Evolutionary conservation across 108 stramenopile genomes (phyloP).

Genomic region (Skeletonema marinoi): DNA sequence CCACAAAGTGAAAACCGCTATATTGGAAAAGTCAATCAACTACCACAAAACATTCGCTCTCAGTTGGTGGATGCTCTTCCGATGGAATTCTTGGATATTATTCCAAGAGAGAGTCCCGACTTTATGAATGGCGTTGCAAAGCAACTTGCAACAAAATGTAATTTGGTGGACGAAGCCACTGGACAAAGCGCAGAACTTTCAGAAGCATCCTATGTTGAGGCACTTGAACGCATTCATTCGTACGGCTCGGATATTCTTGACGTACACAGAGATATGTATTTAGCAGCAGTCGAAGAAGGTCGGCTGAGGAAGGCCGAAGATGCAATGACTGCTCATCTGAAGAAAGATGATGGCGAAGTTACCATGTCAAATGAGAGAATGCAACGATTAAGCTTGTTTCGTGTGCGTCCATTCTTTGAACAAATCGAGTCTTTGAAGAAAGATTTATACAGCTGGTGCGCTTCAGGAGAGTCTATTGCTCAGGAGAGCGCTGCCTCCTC

Average conservation of each 20-base stretch:
- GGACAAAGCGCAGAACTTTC: conserved; percentile 11
- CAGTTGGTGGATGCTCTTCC: conserved; percentile 64
- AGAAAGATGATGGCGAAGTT: conserved; percentile 9
- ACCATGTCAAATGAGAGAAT: conserved; percentile 72
- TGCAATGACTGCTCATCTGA: conserved; percentile 76
- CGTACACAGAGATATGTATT: conserved; percentile 84
- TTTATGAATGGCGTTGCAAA: conserved; percentile 40
- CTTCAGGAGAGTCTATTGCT: conserved; percentile 26
- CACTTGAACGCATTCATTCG: conserved; percentile 55
- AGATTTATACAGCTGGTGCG: conserved; percentile 57
- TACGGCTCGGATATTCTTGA: conserved; percentile 69
- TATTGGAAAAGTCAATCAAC: conserved; percentile 64
- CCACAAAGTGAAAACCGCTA: conserved; percentile 54
- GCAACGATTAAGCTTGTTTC: conserved; percentile 72
- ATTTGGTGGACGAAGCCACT: conserved; percentile 54
- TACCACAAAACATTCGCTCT: conserved; percentile 48
- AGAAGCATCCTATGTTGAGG: conserved; percentile 57
- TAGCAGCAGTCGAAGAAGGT: conserved; percentile 83
- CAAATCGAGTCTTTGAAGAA: conserved; percentile 62
- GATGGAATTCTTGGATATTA: conserved; percentile 61
- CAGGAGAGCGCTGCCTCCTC: neutral
- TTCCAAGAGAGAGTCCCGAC: conserved; percentile 9
- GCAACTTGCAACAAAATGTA: conserved; percentile 46
- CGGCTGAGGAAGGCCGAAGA: conserved; percentile 64
- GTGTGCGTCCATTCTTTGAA: conserved; percentile 73